Evolutionary conservation across 2,329 filamentous ascomycete genomes (phyloP), one percentile per base, ranked within the genome.

Genomic region (Penicillium hesseltinei): DNA sequence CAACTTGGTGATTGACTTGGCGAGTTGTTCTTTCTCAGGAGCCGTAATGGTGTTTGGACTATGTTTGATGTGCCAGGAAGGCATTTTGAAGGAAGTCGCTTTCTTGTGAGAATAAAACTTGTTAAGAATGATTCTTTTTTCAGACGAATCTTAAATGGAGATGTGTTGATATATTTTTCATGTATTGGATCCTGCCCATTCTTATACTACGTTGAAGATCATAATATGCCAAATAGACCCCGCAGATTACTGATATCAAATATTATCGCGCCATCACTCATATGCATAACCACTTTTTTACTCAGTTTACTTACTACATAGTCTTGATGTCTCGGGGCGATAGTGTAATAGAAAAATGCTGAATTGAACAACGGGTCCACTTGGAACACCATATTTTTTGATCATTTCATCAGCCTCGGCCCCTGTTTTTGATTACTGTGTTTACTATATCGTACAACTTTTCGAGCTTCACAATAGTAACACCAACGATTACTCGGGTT

Each of bases 351-450:
- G 8, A 23, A 51, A 55, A 51, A 11, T n/a, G 11, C 21, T 2
- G 5, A 21, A 31, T 35, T 5, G 4, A 23, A 19, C 5, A 17
- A 19, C 13, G 21, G 29, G n/a, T 17, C 35, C 17, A n/a, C 5
- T 27, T 17, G 31, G 23, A 31, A n/a, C 23, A 31, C 21, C 6
- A 5, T 4, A 4, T 6, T n/a, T 31, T 44, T 29, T 51, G 53
- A 55, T 51, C n/a, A 55, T 55, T 51, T 51, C 53, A 51, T 55
- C 53, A 51, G 13, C 39, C 46, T 31, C 39, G 31, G 19, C 39
- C 17, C 6, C 10, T 21, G 5, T 23, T 3, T 19, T 25, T 35
- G 45, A 55, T 55, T 15, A 55, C 29, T 9, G 36, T 33, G 38
- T 36, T 49, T n/a, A 54, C 29, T 13, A 43, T 19, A 55, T 25